Evolutionary conservation across 176 grass and related monocot genomes (phyloP).

Genomic region (Alloteropsis semialata): DNA sequence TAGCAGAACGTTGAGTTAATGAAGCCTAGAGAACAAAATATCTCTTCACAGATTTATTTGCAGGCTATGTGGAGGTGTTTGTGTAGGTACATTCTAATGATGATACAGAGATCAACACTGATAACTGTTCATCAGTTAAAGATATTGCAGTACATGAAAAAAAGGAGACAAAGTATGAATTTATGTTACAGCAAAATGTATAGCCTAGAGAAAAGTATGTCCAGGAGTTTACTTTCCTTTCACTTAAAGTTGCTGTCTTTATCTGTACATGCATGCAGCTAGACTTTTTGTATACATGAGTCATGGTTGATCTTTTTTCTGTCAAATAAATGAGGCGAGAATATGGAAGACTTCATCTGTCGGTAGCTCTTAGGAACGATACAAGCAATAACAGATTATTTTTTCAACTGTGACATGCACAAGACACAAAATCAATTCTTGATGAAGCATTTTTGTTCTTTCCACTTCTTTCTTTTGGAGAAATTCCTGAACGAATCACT

Average conservation of each 20-base stretch:
- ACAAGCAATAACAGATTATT: not conserved
- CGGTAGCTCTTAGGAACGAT: constrained; percentile 4
- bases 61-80: constrained; percentile 20
- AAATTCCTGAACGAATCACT: constrained; percentile 2
- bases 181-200: constrained; percentile 34
- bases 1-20: constrained; percentile 25
- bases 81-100: constrained; percentile 21
- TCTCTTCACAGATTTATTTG: constrained; percentile 38
- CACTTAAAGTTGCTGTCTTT: constrained; percentile 28
- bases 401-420: not conserved
- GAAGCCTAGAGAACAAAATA: constrained; percentile 16
- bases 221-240: constrained; percentile 27
- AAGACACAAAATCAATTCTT: constrained; percentile 6
- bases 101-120: constrained; percentile 28
- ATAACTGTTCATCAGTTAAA: constrained; percentile 22
- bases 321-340: constrained; percentile 34
- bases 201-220: constrained; percentile 39
- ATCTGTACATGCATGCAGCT: constrained; percentile 34
- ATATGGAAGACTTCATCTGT: constrained; percentile 23
- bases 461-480: not conserved
- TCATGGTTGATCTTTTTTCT: constrained; percentile 19
- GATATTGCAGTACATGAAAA: not conserved
- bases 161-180: not conserved
- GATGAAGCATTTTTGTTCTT: constrained; percentile 7
- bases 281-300: constrained; percentile 28